Evolutionary conservation across 2,329 filamentous ascomycete genomes (phyloP).

Genomic region (Sporothrix protearum): DNA sequence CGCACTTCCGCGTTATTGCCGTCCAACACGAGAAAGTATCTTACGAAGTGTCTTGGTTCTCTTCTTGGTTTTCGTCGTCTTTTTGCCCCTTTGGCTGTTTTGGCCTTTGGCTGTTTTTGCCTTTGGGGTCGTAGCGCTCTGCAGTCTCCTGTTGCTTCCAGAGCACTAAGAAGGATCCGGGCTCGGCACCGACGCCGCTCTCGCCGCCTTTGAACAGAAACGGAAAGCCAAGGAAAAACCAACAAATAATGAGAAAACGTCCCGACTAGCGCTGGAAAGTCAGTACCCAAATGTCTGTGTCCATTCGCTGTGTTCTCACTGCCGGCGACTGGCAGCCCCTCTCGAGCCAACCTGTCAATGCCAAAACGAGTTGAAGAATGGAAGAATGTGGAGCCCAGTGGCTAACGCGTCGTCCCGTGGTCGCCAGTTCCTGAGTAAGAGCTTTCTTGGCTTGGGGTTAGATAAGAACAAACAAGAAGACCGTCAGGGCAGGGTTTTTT

Average conservation of each 20-base stretch:
- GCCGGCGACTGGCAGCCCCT: not conserved
- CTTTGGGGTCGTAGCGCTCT: not conserved
- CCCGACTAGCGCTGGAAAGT: constrained; percentile 1
- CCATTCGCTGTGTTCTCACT: not conserved
- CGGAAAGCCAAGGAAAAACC: no score
- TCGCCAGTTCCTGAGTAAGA: not conserved
- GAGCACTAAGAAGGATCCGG: not conserved
- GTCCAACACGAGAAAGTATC: not conserved
- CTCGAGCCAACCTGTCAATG: not conserved
- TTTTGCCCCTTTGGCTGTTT: not conserved
- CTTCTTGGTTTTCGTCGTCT: not conserved
- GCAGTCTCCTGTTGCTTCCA: not conserved
- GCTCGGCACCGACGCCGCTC: constrained; percentile 1
- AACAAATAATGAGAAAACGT: no score
- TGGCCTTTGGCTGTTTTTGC: not conserved
- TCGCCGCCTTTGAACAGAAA: not conserved
- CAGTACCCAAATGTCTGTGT: not conserved
- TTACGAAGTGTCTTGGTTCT: not conserved
- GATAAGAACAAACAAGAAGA: not conserved
- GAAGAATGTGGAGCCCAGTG: constrained; percentile 2
- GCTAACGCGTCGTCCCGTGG: constrained; percentile 1
- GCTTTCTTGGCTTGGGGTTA: no score
- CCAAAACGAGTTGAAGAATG: not conserved
- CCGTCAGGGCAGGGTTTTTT: not conserved
- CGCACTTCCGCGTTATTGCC: not conserved